phyloP scores from a whole-genome alignment of 768 basidiomycete genomes.

The Rickenella mellea region DNA sequence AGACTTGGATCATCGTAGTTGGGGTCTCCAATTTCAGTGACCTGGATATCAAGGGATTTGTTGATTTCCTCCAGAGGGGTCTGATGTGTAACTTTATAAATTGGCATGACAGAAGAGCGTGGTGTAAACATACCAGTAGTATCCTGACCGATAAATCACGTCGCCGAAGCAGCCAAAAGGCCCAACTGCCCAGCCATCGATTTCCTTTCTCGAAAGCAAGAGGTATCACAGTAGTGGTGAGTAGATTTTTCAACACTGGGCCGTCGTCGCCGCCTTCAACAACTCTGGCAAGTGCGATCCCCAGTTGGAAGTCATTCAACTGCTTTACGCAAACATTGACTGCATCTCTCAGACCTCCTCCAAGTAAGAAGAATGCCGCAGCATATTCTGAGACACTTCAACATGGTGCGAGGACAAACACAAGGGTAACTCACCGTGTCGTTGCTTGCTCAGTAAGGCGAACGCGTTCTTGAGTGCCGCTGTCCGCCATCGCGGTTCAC shows the following conservation, averaged over 20 bases:
- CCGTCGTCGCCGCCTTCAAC: slow-evolving; percentile 79
- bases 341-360: slow-evolving; percentile 81
- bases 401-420: not conserved
- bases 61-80: slow-evolving; percentile 73
- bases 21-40: slow-evolving; percentile 67
- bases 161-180: slow-evolving; percentile 87
- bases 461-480: slow-evolving; percentile 96
- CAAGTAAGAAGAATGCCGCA: slow-evolving; percentile 96
- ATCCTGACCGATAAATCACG: slow-evolving; percentile 86
- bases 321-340: slow-evolving; percentile 86
- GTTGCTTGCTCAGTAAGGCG: slow-evolving; percentile 80
- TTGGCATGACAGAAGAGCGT: not conserved
- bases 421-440: slow-evolving; percentile 61
- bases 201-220: slow-evolving; percentile 82
- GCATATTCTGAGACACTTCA: slow-evolving; percentile 66
- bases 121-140: slow-evolving; percentile 53
- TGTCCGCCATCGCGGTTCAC: slow-evolving; percentile 74
- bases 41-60: slow-evolving; percentile 38
- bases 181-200: slow-evolving; percentile 92
- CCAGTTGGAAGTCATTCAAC: slow-evolving; percentile 83
- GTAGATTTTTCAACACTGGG: slow-evolving; percentile 59
- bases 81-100: slow-evolving; percentile 25
- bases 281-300: slow-evolving; percentile 76
- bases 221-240: slow-evolving; percentile 72
- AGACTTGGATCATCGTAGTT: slow-evolving; percentile 93